phyloP scores from a whole-genome alignment of 2,329 filamentous ascomycete species.

The Cladophialophora bantiana region DNA sequence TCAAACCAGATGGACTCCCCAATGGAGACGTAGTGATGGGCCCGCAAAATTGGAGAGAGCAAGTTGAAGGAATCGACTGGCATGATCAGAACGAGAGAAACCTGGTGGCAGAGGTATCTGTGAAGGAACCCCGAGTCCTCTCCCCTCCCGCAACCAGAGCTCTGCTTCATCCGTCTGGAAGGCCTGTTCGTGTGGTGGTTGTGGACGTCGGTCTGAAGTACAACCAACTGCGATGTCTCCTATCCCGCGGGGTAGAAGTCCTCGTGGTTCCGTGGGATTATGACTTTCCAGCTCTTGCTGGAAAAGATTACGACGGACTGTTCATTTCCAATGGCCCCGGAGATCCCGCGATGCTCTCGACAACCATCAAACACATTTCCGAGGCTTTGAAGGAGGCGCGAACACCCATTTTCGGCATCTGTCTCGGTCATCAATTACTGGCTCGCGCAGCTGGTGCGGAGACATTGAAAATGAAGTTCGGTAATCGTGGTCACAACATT shows the following conservation, averaged over 20 bases:
- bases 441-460: conserved; percentile 84
- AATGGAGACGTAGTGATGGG: conserved; percentile 41
- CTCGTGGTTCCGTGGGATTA: conserved; percentile 96
- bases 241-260: conserved; percentile 90
- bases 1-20: conserved; percentile 51
- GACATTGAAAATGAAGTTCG: conserved; percentile 98
- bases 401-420: conserved; percentile 94
- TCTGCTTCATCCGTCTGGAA: conserved; percentile 86
- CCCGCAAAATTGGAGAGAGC: conserved; percentile 56
- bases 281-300: conserved; percentile 78
- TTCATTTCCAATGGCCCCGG: conserved; percentile 98
- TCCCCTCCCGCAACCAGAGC: conserved; percentile 73
- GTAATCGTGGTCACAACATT: conserved; percentile 98
- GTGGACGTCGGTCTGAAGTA: conserved; percentile 98
- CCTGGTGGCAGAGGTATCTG: conserved; percentile 73
- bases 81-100: conserved; percentile 91
- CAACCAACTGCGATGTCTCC: conserved; percentile 93
- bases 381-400: conserved; percentile 77
- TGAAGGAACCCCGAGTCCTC: conserved; percentile 84
- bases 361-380: conserved; percentile 80
- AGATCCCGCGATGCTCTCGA: conserved; percentile 84
- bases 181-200: conserved; percentile 84
- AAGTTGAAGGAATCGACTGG: conserved; percentile 86
- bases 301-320: conserved; percentile 89
- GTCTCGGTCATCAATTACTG: conserved; percentile 90